Evolutionary conservation across 495 filamentous ascomycete species (phyloP), one percentile per base, ranked within the genome.

Genomic region (Durotheca rogersii): DNA sequence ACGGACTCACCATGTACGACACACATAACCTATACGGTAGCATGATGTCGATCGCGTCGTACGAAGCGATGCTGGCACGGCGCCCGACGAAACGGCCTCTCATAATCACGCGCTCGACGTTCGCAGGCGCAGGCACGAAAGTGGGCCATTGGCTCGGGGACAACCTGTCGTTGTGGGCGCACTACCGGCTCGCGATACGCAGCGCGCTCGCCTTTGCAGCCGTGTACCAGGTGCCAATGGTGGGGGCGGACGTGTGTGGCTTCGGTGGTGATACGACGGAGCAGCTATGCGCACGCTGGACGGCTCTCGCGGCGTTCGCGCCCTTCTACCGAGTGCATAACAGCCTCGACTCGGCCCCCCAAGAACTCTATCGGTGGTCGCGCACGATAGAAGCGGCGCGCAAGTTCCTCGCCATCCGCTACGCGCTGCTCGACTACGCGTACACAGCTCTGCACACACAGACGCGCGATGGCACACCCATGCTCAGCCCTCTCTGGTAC

Each of bases 111-210:
- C 85, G 90, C 15, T 85, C 81, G 48, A 95, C 88, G 1, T 95
- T 90, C 61, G 83, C 86, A 4, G 89, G 90, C 19, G 86, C 88
- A 11, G 90, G 90, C 6, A 66, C 73, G 32, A 76, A 85, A 19
- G 88, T 92, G 11, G 89, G 88, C 4, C 85, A 95, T 58, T 95
- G 90, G 90, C 81, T 92, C 0, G 90, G 90, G 6, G 90, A 95
- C 71, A 95, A 95, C 64, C 33, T 82, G 10, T 81, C 83, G 25
- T 65, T 76, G 23, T 95, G 90, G 90, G 69, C 75, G 14, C 74
- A 87, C 35, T 93, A 91, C 68, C 79, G 82, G 3, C 69, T 74
- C 18, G 82, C 80, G 12, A 89, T 95, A 57, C 64, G 80, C 2
- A 77, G 80, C 47, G 77, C 88, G 67, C 68, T 94, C 19, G 78